Conservation (phyloP, 2,329 filamentous ascomycete genomes). For the Gyromitra esculenta region DNA sequence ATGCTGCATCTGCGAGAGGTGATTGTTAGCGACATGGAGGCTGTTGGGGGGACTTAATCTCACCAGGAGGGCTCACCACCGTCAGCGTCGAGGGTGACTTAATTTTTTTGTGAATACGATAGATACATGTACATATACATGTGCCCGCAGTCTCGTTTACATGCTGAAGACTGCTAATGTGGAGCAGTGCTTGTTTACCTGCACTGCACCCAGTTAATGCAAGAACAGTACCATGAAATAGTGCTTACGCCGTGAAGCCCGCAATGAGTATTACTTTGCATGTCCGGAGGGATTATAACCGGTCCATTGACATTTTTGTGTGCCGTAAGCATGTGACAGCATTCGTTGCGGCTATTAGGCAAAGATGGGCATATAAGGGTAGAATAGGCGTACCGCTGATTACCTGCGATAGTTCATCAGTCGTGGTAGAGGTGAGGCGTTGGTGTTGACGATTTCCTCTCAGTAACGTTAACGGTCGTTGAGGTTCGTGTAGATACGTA, state of each 20-base stretch:
- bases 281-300: background rate
- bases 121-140: background rate
- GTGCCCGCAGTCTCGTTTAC: background rate
- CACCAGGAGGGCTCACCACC: background rate
- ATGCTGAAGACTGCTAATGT: background rate
- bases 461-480: background rate
- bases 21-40: background rate
- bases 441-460: too few species aligned
- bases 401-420: background rate
- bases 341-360: constrained; percentile 8
- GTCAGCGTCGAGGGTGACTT: background rate
- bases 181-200: too few species aligned
- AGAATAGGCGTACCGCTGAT: background rate
- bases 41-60: constrained; percentile 5
- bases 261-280: constrained; percentile 7
- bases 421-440: too few species aligned
- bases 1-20: background rate
- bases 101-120: constrained; percentile 9
- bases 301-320: background rate
- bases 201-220: too few species aligned
- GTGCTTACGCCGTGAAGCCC: background rate
- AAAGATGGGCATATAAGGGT: background rate
- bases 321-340: constrained; percentile 8
- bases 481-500: background rate
- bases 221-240: too few species aligned